These are phyloP conservation scores for Ramalina peruviana DNA, from an alignment of 495 filamentous ascomycete genomes.

Conservation along the genomic window DNA sequence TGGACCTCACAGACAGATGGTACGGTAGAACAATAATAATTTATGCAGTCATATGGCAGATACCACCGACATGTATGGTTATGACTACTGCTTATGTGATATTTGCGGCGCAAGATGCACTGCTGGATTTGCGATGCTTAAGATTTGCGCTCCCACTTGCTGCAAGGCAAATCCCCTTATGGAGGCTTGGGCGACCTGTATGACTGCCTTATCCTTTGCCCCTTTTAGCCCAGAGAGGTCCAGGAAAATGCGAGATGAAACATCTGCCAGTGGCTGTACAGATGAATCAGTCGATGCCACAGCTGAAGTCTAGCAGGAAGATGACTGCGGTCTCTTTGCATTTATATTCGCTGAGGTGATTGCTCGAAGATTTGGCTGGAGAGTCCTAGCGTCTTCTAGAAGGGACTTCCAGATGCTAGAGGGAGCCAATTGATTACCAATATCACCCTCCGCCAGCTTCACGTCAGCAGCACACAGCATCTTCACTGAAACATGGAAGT, in stretches of 20 bases:
- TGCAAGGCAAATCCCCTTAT: neutral
- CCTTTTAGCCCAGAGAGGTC: neutral
- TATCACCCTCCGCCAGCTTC: neutral
- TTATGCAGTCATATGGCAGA: neutral
- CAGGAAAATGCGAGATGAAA: neutral
- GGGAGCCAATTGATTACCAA: conserved; percentile 3
- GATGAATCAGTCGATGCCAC: neutral
- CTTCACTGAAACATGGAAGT: neutral
- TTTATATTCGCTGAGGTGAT: conserved; percentile 3
- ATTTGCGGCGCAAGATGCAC: neutral
- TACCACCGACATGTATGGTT: neutral
- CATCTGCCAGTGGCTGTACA: too few relatives aligned
- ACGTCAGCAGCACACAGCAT: neutral
- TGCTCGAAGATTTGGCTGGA: neutral
- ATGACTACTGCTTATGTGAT: neutral
- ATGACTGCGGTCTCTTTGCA: neutral
- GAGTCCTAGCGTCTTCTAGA: neutral
- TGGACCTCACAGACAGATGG: neutral
- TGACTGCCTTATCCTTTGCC: neutral
- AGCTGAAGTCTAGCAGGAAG: neutral
- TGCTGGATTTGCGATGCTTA: neutral
- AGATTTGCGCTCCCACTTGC: neutral
- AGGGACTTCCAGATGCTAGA: neutral
- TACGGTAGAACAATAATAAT: neutral
- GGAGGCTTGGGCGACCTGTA: conserved; percentile 1